Percentiles rank a stretch among this genome's conserved stretches.
These are phyloP conservation scores for Mortierella sp. DNA, from an alignment of 371 early-diverging fungal species.

Conservation along the genomic window DNA sequence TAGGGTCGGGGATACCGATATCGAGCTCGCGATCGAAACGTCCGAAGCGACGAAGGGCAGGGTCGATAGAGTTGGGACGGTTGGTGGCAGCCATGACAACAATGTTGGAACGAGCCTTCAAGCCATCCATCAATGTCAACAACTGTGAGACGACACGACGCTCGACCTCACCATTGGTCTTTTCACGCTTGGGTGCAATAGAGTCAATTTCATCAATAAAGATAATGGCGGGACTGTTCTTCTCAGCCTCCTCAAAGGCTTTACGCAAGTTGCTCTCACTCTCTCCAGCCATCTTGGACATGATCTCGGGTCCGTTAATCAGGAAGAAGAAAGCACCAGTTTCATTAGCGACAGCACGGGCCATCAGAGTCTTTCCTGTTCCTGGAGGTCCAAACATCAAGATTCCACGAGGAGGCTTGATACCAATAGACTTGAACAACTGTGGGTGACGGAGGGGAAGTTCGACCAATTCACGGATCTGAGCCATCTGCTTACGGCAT, in stretches of 20 bases:
- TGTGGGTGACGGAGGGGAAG: slow-evolving; percentile 99
- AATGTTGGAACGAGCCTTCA: slow-evolving; percentile 98
- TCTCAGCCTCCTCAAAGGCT: slow-evolving; percentile 99
- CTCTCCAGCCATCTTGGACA: slow-evolving; percentile 99
- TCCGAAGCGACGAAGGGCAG: slow-evolving; percentile 99
- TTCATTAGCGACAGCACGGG: slow-evolving; percentile 82
- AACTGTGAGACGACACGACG: slow-evolving; percentile 99
- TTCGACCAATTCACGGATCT: slow-evolving; percentile 99
- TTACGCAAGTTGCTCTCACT: slow-evolving; percentile 98
- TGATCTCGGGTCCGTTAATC: slow-evolving; percentile 99
- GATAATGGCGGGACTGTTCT: slow-evolving; percentile 98
- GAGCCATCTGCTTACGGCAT: slow-evolving; percentile 99
- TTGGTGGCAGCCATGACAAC: slow-evolving; percentile 99
- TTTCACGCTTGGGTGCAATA: slow-evolving; percentile 99
- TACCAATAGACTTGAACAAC: slow-evolving; percentile 98
- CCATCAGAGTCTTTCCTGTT: slow-evolving; percentile 92
- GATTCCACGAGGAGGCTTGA: slow-evolving; percentile 98
- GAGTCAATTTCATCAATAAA: slow-evolving; percentile 99
- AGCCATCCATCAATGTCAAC: slow-evolving; percentile 99
- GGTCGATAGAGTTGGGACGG: slow-evolving; percentile 99
- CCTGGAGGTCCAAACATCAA: slow-evolving; percentile 99
- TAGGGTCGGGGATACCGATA: slow-evolving; percentile 99
- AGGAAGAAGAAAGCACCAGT: slow-evolving; percentile 92
- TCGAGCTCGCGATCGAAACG: slow-evolving; percentile 99
- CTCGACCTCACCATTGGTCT: slow-evolving; percentile 99